Percentiles rank a stretch among this genome's conserved stretches.
These are phyloP conservation scores for Beauveria pseudobassiana DNA, from an alignment of 2,329 filamentous ascomycete genomes.

Conservation along the genomic window DNA sequence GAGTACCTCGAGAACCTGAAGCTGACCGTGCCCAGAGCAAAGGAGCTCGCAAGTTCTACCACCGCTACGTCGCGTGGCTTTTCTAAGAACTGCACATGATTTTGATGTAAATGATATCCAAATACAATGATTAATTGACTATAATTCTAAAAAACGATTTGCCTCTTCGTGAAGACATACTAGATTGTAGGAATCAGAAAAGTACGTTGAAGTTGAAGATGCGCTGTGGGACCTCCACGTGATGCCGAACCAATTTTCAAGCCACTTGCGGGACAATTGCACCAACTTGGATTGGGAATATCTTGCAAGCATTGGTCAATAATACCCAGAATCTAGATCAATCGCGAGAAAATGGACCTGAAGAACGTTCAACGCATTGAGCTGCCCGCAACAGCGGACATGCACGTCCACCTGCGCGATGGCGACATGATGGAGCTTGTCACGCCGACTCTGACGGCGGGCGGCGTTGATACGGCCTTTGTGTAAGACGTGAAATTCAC, in stretches of 20 bases:
- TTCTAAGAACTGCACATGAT: conserved; percentile 21
- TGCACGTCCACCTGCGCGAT: conserved; percentile 66
- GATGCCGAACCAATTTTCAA: conserved; percentile 7
- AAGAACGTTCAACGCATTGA: conserved; percentile 33
- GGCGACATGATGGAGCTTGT: conserved; percentile 55
- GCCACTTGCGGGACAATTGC: background rate
- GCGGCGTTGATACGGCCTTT: conserved; percentile 58
- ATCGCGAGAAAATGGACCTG: conserved; percentile 25
- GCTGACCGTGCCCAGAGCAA: conserved; percentile 19
- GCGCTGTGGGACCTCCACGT: conserved; percentile 2
- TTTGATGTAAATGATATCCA: conserved; percentile 3
- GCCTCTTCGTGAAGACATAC: too few species aligned
- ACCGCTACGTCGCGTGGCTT: conserved; percentile 30
- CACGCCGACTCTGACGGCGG: conserved; percentile 43
- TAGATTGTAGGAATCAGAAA: too few species aligned
- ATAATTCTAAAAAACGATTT: too few species aligned
- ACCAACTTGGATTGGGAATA: background rate
- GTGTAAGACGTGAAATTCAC: conserved; percentile 22
- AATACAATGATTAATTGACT: background rate
- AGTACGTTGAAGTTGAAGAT: background rate
- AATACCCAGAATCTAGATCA: background rate
- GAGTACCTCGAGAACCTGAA: conserved; percentile 49
- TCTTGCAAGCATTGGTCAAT: background rate
- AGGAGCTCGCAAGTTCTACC: conserved; percentile 28
- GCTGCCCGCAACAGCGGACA: conserved; percentile 58